These are phyloP conservation scores for Lepidium africanum DNA, from an alignment of 345 rosid genomes.

Conservation along the genomic window DNA sequence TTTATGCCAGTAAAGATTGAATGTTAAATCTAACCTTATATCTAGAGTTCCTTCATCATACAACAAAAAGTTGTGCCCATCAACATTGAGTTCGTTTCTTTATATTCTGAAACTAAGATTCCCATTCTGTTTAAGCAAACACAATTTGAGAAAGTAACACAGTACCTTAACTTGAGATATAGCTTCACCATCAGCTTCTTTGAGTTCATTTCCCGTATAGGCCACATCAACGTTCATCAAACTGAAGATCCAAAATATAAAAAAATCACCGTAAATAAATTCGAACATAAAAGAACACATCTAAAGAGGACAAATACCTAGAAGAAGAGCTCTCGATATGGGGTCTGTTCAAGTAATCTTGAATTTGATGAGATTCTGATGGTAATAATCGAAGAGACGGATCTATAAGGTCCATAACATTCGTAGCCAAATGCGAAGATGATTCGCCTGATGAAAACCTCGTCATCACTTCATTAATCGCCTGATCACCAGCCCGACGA, in stretches of 20 bases:
- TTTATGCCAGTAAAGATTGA: neutral
- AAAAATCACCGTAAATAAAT: neutral
- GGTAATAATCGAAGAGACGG: neutral
- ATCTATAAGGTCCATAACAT: neutral
- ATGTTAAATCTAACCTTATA: neutral
- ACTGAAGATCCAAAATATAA: neutral
- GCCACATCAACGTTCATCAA: neutral
- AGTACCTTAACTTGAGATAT: neutral
- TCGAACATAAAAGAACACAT: neutral
- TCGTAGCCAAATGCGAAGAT: neutral
- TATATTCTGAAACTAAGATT: neutral
- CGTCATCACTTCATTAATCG: no score
- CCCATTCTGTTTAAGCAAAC: neutral
- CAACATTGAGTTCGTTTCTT: neutral
- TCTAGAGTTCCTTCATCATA: neutral
- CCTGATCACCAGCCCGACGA: neutral
- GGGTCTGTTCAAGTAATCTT: no score
- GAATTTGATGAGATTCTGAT: neutral
- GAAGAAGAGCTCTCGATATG: neutral
- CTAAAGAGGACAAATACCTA: neutral
- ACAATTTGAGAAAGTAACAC: neutral
- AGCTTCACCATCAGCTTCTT: no score
- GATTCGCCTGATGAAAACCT: neutral
- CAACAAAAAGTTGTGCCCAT: neutral
- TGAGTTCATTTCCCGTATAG: no score